Evolutionary conservation across 2,329 filamentous ascomycete genomes (phyloP).

Genomic region (Fusarium albidum): DNA sequence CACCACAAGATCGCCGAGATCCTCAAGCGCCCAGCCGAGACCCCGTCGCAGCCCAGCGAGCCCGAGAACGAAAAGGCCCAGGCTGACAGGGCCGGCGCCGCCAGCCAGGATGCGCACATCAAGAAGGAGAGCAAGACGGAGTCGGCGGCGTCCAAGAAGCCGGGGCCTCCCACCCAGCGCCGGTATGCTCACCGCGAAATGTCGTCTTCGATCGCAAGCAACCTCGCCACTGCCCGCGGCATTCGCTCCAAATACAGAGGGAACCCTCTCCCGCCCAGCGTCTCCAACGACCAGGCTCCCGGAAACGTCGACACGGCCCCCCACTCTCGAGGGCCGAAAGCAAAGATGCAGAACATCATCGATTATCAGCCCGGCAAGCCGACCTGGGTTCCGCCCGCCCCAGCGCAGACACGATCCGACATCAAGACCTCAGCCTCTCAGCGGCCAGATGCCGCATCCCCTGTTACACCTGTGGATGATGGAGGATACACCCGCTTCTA

Average conservation of each 20-base stretch:
- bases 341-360: conserved; percentile 65
- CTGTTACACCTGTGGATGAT: conserved; percentile 55
- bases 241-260: conserved; percentile 73
- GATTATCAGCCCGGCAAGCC: conserved; percentile 62
- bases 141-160: conserved; percentile 40
- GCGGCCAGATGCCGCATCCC: conserved; percentile 36
- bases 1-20: conserved; percentile 85
- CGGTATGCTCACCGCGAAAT: conserved; percentile 71
- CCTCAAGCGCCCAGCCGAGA: conserved; percentile 71
- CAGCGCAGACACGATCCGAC: conserved; percentile 36
- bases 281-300: conserved; percentile 77
- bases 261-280: conserved; percentile 74
- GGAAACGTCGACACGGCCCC: conserved; percentile 71
- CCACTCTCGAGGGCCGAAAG: conserved; percentile 57
- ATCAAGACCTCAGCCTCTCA: conserved; percentile 38
- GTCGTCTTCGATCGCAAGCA: conserved; percentile 86
- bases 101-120: conserved; percentile 30
- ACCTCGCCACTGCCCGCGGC: conserved; percentile 84
- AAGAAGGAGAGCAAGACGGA: conserved; percentile 32
- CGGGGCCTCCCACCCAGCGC: conserved; percentile 51
- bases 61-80: conserved; percentile 42
- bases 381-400: conserved; percentile 58
- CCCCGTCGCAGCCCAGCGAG: conserved; percentile 45
- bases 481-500: conserved; percentile 93
- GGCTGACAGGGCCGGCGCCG: conserved; percentile 35